Evolutionary conservation across 106 monocot species (phyloP).

Genomic region (Apostasia shenzhenica): DNA sequence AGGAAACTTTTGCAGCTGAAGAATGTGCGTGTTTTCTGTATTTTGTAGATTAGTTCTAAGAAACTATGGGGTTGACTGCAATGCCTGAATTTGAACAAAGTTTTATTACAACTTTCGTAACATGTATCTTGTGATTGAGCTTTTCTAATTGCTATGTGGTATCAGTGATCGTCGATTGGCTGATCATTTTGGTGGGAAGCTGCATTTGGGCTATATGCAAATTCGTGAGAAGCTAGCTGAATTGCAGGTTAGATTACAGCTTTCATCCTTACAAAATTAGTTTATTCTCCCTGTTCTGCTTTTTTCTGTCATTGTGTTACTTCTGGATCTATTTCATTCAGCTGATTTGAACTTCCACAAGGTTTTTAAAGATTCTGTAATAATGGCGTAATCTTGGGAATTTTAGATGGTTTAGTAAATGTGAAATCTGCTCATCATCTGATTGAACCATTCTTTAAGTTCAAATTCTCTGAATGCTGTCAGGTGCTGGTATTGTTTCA

Average conservation of each 20-base stretch:
- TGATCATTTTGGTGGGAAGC: conserved; percentile 98
- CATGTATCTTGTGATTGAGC: conserved; percentile 4
- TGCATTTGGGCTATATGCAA: conserved; percentile 94
- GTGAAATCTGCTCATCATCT: background rate
- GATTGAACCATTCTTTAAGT: background rate
- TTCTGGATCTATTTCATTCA: background rate
- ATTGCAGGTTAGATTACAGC: conserved; percentile 42
- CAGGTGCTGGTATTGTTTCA: background rate
- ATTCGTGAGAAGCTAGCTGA: conserved; percentile 82
- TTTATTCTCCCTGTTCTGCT: background rate
- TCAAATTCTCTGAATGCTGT: background rate
- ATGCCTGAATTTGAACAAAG: conserved; percentile 1
- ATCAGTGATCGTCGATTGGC: conserved; percentile 87
- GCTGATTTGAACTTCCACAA: too few species aligned
- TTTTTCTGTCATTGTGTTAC: background rate
- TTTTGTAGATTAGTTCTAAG: conserved; percentile 35
- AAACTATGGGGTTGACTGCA: conserved; percentile 10
- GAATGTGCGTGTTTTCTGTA: conserved; percentile 83
- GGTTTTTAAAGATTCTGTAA: background rate
- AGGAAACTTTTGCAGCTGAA: conserved; percentile 95
- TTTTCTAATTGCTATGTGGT: conserved; percentile 15
- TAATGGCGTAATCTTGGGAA: background rate
- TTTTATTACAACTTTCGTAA: conserved; percentile 1
- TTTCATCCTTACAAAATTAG: background rate
- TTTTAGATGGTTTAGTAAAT: background rate